Base-by-base conservation (phyloP, 352 stramenopile genomes). In the Blastocystis sp. region DNA sequence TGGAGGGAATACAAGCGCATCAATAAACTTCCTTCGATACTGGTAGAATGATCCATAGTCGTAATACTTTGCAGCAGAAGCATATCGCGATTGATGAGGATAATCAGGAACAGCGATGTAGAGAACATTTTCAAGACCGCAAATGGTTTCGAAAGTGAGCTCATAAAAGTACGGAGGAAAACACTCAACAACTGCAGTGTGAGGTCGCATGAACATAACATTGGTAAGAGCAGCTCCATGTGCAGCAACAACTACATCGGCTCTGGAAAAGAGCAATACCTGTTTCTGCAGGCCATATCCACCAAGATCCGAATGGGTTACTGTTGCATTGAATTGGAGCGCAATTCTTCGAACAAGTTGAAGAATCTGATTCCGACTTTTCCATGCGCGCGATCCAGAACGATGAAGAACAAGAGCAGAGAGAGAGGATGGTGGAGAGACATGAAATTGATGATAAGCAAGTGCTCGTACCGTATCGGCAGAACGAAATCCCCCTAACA, bases 171-270 rank as follows among this genome's bases (percentile, higher is more conserved):
- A 56, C 2, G 64, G 64, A 48, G 64, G 64, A 48, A 76, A 76
- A 1, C 44, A 48, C 33, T 76, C 64, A 9, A 76, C 35, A 7
- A 76, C 30, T 13, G n/a, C 64, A 37, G 64, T 56, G 22, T 44
- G 64, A n/a, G 64, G 64, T 44, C 44, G 9, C 64, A 76, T 76
- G n/a, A 76, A 76, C 35, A 76, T 51, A 44, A 76, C 35, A 53
- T 76, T 76, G 19, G 33, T 51, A 19, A 76, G 33, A 27, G 7
- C 64, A n/a, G 17, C 42, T 15, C 64, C 33, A 44, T 76, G 64
- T 7, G 35, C 9, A 9, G 27, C 13, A 44, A 76, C 33, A n/a
- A 76, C 19, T 7, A 76, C 64, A 48, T 76, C 64, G 27, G 64
- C 6, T n/a, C 53, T 1, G 5, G 35, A 37, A 22, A 76, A 76